Percentiles rank a stretch among this genome's conserved stretches.
phyloP scores from a whole-genome alignment of 2,329 filamentous ascomycete species.

The Talaromyces sp. region DNA sequence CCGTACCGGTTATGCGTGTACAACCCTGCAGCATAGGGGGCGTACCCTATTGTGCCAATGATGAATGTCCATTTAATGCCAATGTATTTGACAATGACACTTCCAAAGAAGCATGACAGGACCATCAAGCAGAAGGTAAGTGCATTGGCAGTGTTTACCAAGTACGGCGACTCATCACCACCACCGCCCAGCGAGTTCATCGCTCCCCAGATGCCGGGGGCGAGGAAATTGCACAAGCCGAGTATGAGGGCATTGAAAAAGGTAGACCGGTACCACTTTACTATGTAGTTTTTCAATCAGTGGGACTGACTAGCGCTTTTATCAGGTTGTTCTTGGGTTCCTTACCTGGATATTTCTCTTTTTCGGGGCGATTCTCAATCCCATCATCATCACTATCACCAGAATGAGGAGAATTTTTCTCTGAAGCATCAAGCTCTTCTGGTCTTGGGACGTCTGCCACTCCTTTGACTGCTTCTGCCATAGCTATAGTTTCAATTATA shows the following conservation, averaged over 20 bases:
- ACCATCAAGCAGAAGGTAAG: constrained; percentile 70
- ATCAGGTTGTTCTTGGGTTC: constrained; percentile 1
- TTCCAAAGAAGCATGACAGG: constrained; percentile 61
- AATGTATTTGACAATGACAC: constrained; percentile 58
- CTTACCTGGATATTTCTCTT: constrained; percentile 7
- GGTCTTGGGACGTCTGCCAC: background rate
- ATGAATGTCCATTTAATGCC: constrained; percentile 67
- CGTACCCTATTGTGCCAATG: constrained; percentile 67
- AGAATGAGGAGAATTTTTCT: background rate
- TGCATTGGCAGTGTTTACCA: constrained; percentile 66
- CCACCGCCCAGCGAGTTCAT: constrained; percentile 70
- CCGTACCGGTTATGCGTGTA: constrained; percentile 69
- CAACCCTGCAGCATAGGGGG: constrained; percentile 63
- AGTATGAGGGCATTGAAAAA: constrained; percentile 68
- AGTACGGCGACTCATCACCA: constrained; percentile 57
- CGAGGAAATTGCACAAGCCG: constrained; percentile 63
- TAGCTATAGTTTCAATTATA: background rate
- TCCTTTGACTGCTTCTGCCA: background rate
- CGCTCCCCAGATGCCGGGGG: constrained; percentile 66
- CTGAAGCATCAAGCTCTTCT: background rate
- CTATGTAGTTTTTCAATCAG: constrained; percentile 24
- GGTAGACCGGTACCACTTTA: constrained; percentile 65
- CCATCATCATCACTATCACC: background rate
- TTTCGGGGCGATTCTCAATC: background rate
- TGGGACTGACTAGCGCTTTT: background rate